Percentiles rank a stretch among this genome's conserved stretches.
phyloP scores from a whole-genome alignment of 345 rosid species.

The Sonneratia alba region DNA sequence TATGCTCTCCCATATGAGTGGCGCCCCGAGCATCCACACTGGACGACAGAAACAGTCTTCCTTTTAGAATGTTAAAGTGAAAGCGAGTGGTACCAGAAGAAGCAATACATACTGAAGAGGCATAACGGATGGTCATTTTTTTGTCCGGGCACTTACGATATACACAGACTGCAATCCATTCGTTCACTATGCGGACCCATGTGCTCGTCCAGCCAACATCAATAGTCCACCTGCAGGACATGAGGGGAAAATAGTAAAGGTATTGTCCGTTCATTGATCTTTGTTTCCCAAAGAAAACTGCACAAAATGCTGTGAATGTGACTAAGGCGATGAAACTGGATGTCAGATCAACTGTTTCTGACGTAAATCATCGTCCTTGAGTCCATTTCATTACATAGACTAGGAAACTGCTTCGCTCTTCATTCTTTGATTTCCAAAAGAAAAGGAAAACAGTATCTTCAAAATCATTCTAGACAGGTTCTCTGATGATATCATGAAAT shows the following conservation, averaged over 20 bases:
- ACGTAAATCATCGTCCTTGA: no score
- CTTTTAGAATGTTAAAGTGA: not conserved
- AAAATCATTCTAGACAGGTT: no score
- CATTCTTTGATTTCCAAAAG: no score
- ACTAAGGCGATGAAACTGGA: no score
- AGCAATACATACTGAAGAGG: not conserved
- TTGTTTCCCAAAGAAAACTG: no score
- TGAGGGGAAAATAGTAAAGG: not conserved
- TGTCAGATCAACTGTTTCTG: no score
- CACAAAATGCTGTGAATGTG: no score
- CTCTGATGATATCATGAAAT: no score
- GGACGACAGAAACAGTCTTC: conserved; percentile 9
- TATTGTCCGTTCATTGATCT: no score
- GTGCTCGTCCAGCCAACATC: conserved; percentile 99
- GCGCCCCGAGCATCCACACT: conserved; percentile 94
- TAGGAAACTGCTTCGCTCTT: no score
- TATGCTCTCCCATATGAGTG: conserved; percentile 46
- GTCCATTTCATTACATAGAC: no score
- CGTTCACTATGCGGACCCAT: conserved; percentile 87
- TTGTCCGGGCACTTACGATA: conserved; percentile 45
- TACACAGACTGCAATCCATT: conserved; percentile 90
- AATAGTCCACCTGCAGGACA: conserved; percentile 75
- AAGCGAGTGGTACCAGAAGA: not conserved
- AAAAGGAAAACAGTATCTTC: no score
- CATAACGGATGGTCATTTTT: not conserved